These are phyloP conservation scores for Euphorbia schlechtendalii DNA, from an alignment of 441 rosid species.

Conservation along the genomic window DNA sequence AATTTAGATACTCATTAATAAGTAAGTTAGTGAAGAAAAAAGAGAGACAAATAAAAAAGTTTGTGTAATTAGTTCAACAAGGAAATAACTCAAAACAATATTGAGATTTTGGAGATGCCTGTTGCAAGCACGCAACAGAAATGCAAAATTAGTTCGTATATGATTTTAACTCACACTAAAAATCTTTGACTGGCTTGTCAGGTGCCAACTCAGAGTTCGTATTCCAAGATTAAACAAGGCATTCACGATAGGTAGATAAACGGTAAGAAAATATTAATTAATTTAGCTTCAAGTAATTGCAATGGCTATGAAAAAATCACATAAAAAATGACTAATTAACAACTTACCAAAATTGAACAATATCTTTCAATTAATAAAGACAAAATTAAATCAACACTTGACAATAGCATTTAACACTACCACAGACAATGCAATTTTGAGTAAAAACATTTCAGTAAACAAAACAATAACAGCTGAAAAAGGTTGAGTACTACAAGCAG, in stretches of 20 bases:
- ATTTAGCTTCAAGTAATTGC: slow-evolving; percentile 4
- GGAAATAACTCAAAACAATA: background rate
- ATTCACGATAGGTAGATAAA: background rate
- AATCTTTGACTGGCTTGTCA: background rate
- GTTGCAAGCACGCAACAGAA: background rate
- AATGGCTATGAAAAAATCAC: too few relatives aligned
- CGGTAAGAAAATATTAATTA: background rate
- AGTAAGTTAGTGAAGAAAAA: background rate
- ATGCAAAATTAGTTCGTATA: background rate
- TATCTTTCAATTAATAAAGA: background rate
- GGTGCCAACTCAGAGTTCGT: slow-evolving; percentile 1
- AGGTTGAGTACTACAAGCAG: background rate
- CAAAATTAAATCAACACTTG: slow-evolving; percentile 4
- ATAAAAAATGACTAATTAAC: slow-evolving; percentile 4
- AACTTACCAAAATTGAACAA: slow-evolving; percentile 10
- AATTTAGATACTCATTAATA: background rate
- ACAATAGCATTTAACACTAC: background rate
- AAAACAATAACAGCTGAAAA: background rate
- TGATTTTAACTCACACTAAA: background rate
- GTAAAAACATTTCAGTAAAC: background rate
- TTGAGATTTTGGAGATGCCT: background rate
- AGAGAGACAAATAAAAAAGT: background rate
- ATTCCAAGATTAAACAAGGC: background rate
- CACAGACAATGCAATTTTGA: slow-evolving; percentile 9
- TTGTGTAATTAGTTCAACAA: background rate